Evolutionary conservation across 2,329 filamentous ascomycete species (phyloP), one percentile per base, ranked within the genome.

Genomic region (Acarospora socialis): DNA sequence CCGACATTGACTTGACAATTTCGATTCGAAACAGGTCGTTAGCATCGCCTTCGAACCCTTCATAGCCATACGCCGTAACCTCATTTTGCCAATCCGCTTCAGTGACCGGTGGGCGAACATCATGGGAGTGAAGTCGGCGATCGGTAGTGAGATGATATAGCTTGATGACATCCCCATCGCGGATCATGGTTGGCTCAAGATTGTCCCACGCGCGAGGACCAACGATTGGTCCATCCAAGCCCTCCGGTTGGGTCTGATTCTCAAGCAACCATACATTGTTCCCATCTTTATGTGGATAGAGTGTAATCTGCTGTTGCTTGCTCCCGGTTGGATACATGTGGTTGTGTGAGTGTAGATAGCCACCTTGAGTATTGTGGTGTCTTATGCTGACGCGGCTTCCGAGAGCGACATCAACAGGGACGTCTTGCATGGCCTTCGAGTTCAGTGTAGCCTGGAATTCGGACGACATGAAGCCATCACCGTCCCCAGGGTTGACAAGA

Each of bases 381-480:
- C 90, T 81, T 46, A 98, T 70, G 42, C 67, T 76, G 48, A 98
- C 70, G 42, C 81, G 73, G 53, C 84, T 92, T 37, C 90, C 90
- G 48, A 90, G 78, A 17, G 80, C 77, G 36, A 98, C 79, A 58
- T 98, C 86, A 18, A 81, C 90, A 2, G 90, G 79, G 4, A 92
- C 84, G 56, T 92, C 84, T 52, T 83, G 77, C 90, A 98, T 98
- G 32, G 73, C 77, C 66, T 95, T 98, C 49, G 76, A 86, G 62
- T 95, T 98, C 44, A 98, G 66, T 2, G 90, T 95, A 19, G 90
- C 81, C 61, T 98, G 90, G 65, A 98, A 98, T 53, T 98, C 90
- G 34, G 87, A 93, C 52, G 86, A 94, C 90, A 98, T 98, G 66
- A 98, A 98, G 34, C 90, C 90, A 56, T 98, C 90, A 33, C 90